Base-by-base conservation (phyloP, 2,329 filamentous ascomycete species). In the Diaporthe amygdali region DNA sequence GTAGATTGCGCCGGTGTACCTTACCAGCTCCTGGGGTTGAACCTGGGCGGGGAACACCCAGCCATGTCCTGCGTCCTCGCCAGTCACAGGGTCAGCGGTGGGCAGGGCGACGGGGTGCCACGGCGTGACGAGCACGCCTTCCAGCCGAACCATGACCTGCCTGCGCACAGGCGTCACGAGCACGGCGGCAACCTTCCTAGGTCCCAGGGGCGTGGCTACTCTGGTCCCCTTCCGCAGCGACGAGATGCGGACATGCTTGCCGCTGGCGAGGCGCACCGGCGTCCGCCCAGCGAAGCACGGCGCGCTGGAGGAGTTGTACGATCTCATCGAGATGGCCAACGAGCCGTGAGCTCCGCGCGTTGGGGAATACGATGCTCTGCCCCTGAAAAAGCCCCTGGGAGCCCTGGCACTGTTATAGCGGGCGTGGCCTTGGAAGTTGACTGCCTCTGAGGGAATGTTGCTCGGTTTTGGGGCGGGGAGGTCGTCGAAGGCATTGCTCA, bases 221-320 rank as follows among this genome's bases (percentile, higher is more conserved):
- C 76, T 75, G 76, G 84, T 83, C 1, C 88, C 88, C 0, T 78
- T 76, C 15, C 82, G 81, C 8, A 91, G 78, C 7, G 77, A 77
- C 27, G 81, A 77, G 20, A 91, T 82, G 12, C 82, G 79, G 0
- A 86, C 78, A 3, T 69, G 74, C 0, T 75, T 74, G 0, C 84
- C 83, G 2, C 82, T 82, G 0, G 83, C 84, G 1, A 90, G 80
- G 14, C 77, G 74, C 7, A 91, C 85, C 0, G 74, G 76, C 49
- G 84, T 86, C 12, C 83, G 83, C 4, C 82, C 87, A 1, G 85
- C 85, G 75, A 91, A 91, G 75, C 89, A 91, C 0, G 84, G 82
- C 5, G 83, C 83, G 0, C 71, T 68, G 0, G 77, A 66, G 51
- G 77, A 78, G 68, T 86, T 86, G 72, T 87, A 89, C 2, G 69